Conservation (phyloP, 106 monocot species). For the Ottelia alismoides region DNA sequence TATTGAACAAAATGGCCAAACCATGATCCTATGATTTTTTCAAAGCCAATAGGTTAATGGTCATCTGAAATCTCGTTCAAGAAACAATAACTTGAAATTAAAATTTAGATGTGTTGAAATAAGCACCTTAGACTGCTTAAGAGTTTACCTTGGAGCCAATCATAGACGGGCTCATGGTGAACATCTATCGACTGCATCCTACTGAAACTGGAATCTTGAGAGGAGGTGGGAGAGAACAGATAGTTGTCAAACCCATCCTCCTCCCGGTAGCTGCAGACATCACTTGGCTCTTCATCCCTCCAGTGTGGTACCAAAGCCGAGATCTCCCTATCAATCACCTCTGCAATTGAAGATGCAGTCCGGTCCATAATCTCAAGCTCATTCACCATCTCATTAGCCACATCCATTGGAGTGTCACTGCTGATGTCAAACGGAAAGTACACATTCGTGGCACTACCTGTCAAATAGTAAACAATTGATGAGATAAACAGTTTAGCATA, state of each 20-base stretch:
- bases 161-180: no score
- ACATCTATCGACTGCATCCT: conserved; percentile 4
- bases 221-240: conserved; percentile 48
- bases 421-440: conserved; percentile 86
- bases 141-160: conserved; percentile 41
- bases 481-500: no score
- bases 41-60: no score
- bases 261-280: conserved; percentile 27
- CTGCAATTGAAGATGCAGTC: conserved; percentile 58
- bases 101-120: no score
- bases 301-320: conserved; percentile 45
- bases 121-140: no score
- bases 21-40: no score
- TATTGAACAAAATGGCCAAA: no score
- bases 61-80: no score
- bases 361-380: conserved; percentile 73
- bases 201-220: conserved; percentile 32
- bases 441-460: conserved; percentile 64
- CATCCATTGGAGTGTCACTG: conserved; percentile 67
- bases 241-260: conserved; percentile 29
- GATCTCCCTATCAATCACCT: conserved; percentile 71
- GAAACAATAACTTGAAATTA: no score
- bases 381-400: conserved; percentile 92
- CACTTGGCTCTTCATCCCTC: conserved; percentile 5
- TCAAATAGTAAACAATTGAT: no score